Evolutionary conservation across 805 yeast species (phyloP), one percentile per base, ranked within the genome.

Genomic region (Ogataea wickerhamii): DNA sequence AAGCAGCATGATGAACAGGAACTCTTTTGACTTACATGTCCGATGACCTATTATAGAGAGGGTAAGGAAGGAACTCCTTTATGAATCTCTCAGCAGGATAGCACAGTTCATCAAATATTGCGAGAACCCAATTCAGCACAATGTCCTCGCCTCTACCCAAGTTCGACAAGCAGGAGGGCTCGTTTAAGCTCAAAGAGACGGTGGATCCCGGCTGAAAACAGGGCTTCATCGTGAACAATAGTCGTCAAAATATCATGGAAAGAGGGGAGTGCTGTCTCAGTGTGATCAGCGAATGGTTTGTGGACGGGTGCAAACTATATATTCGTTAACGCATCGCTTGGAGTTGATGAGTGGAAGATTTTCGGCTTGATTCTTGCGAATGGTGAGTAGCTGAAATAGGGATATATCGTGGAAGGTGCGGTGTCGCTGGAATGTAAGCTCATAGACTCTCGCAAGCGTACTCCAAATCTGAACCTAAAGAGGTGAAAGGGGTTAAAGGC

Each of bases 271-370:
- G 68, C 36, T 73, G 80, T 13, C 66, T 78, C 45, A 78, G 70
- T 50, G 65, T 78, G 33, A 68, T 78, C 27, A 64, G 75, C 34
- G 84, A 79, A 54, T 78, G 81, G 81, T 74, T 76, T 45, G 56
- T 70, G 19, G 83, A 78, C n/a, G 43, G 82, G 82, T 21, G 80
- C 82, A 6, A 76, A 79, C 51, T 68, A 58, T 42, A 54, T 74
- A n/a, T 56, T 70, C 12, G 63, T 62, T 20, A 58, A 67, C 43
- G 64, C 76, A 2, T 82, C 82, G 3, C 33, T 51, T 0, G 73
- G 61, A 3, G 63, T 69, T 12, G 72, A 70, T 43, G 84, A 78
- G 52, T 78, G 80, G 76, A 61, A 67, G 37, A 53, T 74, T 32
- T 49, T 70, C n/a, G 82, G 82, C 0, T 60, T 78, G 41, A 73